Percentiles rank a stretch among this genome's conserved stretches.
These are phyloP conservation scores for Elsinoe arachidis DNA, from an alignment of 2,329 filamentous ascomycete genomes.

Conservation along the genomic window DNA sequence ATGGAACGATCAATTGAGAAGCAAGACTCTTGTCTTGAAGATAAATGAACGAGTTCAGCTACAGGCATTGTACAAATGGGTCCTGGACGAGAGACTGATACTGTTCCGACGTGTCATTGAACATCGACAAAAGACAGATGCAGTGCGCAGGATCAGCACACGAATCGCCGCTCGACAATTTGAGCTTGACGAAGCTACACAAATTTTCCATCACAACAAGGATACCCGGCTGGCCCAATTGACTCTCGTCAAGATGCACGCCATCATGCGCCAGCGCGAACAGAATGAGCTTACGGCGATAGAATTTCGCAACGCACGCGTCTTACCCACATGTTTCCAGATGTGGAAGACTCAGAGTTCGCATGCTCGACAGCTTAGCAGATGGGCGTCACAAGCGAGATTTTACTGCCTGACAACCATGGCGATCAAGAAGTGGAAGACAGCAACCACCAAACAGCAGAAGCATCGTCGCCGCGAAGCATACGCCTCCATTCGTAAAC, in stretches of 20 bases:
- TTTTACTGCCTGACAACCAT: constrained; percentile 48
- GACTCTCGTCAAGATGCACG: constrained; percentile 24
- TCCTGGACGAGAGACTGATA: constrained; percentile 40
- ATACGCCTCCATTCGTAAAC: constrained; percentile 46
- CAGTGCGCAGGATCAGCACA: constrained; percentile 17
- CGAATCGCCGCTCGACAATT: constrained; percentile 15
- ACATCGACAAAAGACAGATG: constrained; percentile 18
- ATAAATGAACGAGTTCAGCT: constrained; percentile 49
- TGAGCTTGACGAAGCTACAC: constrained; percentile 12
- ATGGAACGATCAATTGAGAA: constrained; percentile 55
- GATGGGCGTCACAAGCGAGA: constrained; percentile 46
- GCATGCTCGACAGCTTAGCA: constrained; percentile 40
- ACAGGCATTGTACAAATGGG: constrained; percentile 53
- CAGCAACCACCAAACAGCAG: constrained; percentile 41
- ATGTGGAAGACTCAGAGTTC: constrained; percentile 30
- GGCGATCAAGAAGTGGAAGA: constrained; percentile 44
- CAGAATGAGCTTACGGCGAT: constrained; percentile 31
- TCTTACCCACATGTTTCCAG: constrained; percentile 31
- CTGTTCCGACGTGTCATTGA: constrained; percentile 32
- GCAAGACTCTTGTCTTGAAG: constrained; percentile 41
- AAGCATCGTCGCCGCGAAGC: constrained; percentile 47
- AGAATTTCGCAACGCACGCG: constrained; percentile 34
- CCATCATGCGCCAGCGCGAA: constrained; percentile 24
- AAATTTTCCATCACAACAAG: constrained; percentile 22
- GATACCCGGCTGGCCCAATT: constrained; percentile 21